phyloP scores from a whole-genome alignment of 345 rosid genomes.

The Mercurialis annua region DNA sequence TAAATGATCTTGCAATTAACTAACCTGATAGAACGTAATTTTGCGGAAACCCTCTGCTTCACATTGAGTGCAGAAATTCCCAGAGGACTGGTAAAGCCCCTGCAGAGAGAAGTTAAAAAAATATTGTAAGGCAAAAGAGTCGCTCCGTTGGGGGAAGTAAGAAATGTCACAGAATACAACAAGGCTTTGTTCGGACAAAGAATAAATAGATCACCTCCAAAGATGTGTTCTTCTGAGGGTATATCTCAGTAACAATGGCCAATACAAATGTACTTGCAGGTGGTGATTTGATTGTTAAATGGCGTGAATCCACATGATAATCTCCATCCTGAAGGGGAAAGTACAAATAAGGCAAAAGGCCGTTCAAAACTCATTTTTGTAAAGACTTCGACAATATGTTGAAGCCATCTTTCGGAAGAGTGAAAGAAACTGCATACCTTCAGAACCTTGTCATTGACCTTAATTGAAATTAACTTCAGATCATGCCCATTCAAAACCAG shows the following conservation, averaged over 20 bases:
- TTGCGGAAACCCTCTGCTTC: conserved; percentile 98
- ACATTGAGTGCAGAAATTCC: conserved; percentile 95
- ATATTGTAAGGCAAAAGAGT: background rate
- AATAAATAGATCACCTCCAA: conserved; percentile 52
- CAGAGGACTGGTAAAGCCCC: conserved; percentile 97
- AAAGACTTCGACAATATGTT: background rate
- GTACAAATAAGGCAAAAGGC: background rate
- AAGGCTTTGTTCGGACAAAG: background rate
- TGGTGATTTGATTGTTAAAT: conserved; percentile 61
- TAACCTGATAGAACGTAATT: conserved; percentile 91
- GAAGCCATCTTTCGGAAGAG: background rate
- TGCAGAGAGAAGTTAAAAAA: conserved; percentile 18
- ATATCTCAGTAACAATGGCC: conserved; percentile 78
- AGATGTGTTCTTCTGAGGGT: conserved; percentile 89
- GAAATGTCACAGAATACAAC: background rate
- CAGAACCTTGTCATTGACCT: conserved; percentile 60
- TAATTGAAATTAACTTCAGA: conserved; percentile 68
- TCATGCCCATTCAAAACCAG: conserved; percentile 83
- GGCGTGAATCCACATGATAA: conserved; percentile 58
- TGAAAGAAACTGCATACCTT: conserved; percentile 44
- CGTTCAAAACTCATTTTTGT: background rate
- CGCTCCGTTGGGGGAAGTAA: background rate
- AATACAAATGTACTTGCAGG: conserved; percentile 59
- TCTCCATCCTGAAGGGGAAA: conserved; percentile 53
- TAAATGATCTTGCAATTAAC: conserved; percentile 12